Evolutionary conservation across 345 rosid species (phyloP), one percentile per base, ranked within the genome.

Genomic region (Dipteronia sinensis): DNA sequence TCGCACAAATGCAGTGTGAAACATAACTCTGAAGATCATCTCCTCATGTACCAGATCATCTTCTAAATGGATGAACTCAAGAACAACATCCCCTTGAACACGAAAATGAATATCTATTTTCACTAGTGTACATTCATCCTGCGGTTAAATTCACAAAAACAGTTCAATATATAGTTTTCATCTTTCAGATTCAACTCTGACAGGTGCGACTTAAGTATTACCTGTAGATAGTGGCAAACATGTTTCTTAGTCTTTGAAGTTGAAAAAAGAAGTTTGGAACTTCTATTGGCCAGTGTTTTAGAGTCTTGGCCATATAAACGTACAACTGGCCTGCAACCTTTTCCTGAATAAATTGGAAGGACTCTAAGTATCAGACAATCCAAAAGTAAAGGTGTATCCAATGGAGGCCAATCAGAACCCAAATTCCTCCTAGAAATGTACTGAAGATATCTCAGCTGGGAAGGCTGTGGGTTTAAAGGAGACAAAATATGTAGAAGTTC

Each of bases 361-460:
- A 87, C 82, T 82, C 95, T 90, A 61, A 96, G 88, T 81, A 91
- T 96, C 82, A 96, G 80, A 68, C 95, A 96, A 84, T 94, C 97
- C 77, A 96, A 81, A 86, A 91, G 84, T 72, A 96, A 87, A 69
- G 98, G 98, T 0, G 93, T 92, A 80, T 91, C 98, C 15, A 95
- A 85, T 29, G 98, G 99, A 85, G 99, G 98, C 98, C 99, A 92
- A 65, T 92, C 98, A 81, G 94, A 80, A 76, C 94, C 88, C 80
- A 94, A 77, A 79, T 87, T 94, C 82, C 98, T 88, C 87, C 98
- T 90, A 71, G 98, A 90, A 82, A 96, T 94, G 86, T 92, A 94
- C 92, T 94, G 98, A 76, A 96, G 97, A 84, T 92, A 96, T 89
- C 99, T 92, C 76, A 94, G 74, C 70, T 96, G 99, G 25, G 99